Evolutionary conservation across 2,329 filamentous ascomycete species (phyloP).

Genomic region (Cladosporium velox): DNA sequence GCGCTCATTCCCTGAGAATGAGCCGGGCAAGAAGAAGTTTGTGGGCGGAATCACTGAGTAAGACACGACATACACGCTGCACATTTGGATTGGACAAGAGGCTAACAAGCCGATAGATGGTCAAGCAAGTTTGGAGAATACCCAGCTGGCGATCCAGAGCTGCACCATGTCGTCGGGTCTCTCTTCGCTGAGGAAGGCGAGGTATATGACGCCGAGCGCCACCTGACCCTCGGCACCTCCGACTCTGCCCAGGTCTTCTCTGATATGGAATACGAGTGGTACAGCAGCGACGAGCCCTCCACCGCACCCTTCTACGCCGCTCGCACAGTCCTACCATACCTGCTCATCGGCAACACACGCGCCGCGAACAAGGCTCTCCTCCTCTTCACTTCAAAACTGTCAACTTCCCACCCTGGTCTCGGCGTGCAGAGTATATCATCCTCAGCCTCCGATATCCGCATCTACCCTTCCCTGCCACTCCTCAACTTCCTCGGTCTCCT

Average conservation of each 20-base stretch:
- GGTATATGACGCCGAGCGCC: constrained; percentile 87
- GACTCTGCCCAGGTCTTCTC: constrained; percentile 81
- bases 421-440: constrained; percentile 79
- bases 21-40: constrained; percentile 92
- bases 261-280: constrained; percentile 90
- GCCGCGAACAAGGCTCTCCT: constrained; percentile 82
- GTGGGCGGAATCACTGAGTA: constrained; percentile 80
- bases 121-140: constrained; percentile 81
- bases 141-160: constrained; percentile 87
- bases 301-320: constrained; percentile 84
- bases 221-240: constrained; percentile 83
- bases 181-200: constrained; percentile 93
- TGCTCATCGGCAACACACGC: constrained; percentile 85
- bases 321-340: constrained; percentile 85
- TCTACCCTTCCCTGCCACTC: constrained; percentile 90
- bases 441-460: constrained; percentile 66
- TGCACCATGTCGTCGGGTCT: constrained; percentile 87
- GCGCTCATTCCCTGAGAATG: constrained; percentile 75
- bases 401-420: constrained; percentile 61
- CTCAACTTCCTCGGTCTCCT: constrained; percentile 91
- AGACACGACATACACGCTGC: constrained; percentile 33
- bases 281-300: constrained; percentile 82
- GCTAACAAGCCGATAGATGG: constrained; percentile 59
- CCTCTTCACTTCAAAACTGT: constrained; percentile 70
- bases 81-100: not conserved